Conservation (phyloP, 495 filamentous ascomycete genomes). For the Chaetomium cochliodes region DNA sequence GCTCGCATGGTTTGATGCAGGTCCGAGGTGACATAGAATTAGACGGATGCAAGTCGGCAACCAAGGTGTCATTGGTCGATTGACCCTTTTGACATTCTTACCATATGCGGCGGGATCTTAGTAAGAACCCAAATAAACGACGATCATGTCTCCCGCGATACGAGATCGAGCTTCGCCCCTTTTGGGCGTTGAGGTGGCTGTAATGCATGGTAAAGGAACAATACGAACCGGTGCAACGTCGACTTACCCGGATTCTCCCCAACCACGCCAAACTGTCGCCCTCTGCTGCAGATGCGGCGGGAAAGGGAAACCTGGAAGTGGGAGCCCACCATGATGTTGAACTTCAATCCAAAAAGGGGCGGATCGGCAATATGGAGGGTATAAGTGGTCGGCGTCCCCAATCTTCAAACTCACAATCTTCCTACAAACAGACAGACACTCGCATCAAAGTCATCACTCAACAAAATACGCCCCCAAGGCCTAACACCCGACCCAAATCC, state of each 20-base stretch:
- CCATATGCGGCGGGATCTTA: not conserved
- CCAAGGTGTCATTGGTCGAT: not conserved
- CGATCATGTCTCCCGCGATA: not conserved
- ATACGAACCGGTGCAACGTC: conserved; percentile 12
- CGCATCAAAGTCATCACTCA: not conserved
- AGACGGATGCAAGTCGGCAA: not conserved
- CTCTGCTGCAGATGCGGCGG: not conserved
- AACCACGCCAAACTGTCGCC: not conserved
- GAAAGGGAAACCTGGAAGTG: not conserved
- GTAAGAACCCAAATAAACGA: not conserved
- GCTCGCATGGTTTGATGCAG: not conserved
- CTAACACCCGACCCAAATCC: not conserved
- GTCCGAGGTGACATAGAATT: not conserved
- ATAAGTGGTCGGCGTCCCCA: not conserved
- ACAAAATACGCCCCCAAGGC: not conserved
- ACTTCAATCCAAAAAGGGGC: not conserved
- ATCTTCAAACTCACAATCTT: not conserved
- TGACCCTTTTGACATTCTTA: not conserved
- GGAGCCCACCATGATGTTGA: not conserved
- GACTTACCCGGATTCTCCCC: conserved; percentile 7
- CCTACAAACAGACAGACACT: not conserved
- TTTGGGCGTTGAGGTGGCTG: not conserved
- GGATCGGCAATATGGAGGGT: not conserved
- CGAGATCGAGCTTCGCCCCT: not conserved
- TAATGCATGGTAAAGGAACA: not conserved